phyloP scores from a whole-genome alignment of 208 protist species.

The Herpetomonas samuelpessoai region DNA sequence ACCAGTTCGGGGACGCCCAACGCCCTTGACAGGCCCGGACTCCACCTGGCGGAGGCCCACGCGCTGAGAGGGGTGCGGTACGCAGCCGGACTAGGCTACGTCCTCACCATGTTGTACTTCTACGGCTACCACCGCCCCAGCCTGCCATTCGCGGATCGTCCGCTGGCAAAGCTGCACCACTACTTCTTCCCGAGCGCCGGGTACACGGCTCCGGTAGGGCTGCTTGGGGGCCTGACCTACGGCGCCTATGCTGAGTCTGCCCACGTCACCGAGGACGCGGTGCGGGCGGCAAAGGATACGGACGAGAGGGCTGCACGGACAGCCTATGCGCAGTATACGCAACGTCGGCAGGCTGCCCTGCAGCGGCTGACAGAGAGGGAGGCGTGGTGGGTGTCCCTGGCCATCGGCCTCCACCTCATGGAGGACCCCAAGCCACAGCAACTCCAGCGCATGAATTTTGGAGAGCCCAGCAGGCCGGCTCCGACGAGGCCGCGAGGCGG shows the following conservation, averaged over 20 bases:
- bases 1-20: not conserved
- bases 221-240: constrained; percentile 33
- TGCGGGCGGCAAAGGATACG: constrained; percentile 7
- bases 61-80: constrained; percentile 47
- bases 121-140: constrained; percentile 58
- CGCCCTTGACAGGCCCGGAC: constrained; percentile 17
- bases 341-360: constrained; percentile 18
- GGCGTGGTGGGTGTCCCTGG: constrained; percentile 11
- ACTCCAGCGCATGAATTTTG: constrained; percentile 24
- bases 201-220: constrained; percentile 58
- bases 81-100: constrained; percentile 43
- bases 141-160: constrained; percentile 63
- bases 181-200: constrained; percentile 77
- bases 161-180: constrained; percentile 60
- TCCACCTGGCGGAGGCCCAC: constrained; percentile 54
- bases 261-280: constrained; percentile 15
- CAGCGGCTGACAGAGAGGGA: constrained; percentile 13
- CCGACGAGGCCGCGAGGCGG: not conserved
- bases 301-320: constrained; percentile 30
- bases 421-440: constrained; percentile 18
- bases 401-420: constrained; percentile 12
- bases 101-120: constrained; percentile 49
- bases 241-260: constrained; percentile 23
- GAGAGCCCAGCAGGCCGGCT: constrained; percentile 12
- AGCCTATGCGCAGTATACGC: constrained; percentile 25